Evolutionary conservation across 192 early-diverging fungal genomes (phyloP).

Genomic region (Entophlyctis helioformis): DNA sequence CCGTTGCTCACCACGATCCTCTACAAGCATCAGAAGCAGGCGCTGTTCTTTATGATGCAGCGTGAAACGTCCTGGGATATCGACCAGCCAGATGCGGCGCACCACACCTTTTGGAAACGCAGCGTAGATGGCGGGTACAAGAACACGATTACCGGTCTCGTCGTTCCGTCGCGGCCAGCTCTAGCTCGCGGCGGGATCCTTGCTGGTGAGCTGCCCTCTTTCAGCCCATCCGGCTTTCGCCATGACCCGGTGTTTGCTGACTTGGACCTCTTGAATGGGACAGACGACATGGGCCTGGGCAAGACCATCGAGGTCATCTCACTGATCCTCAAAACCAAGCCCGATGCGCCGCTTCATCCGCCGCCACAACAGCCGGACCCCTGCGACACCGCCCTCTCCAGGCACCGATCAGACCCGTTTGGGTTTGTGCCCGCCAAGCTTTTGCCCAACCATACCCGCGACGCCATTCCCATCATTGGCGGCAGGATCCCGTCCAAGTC

Average conservation of each 20-base stretch:
- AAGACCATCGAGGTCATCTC: constrained; percentile 41
- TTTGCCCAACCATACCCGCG: background rate
- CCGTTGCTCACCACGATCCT: constrained; percentile 32
- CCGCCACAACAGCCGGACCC: constrained; percentile 2
- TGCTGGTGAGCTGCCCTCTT: constrained; percentile 31
- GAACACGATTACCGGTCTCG: constrained; percentile 2
- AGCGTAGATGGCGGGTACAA: constrained; percentile 16
- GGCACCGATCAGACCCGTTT: constrained; percentile 7
- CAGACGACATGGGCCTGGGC: constrained; percentile 43
- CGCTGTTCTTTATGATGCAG: constrained; percentile 64
- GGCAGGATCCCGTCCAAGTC: constrained; percentile 16
- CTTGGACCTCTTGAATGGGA: no score
- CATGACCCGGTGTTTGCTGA: background rate
- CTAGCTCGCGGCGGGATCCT: constrained; percentile 49
- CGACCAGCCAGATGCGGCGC: constrained; percentile 26
- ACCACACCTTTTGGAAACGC: constrained; percentile 29
- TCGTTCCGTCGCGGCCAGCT: constrained; percentile 20
- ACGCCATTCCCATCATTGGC: background rate
- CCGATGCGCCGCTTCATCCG: constrained; percentile 1
- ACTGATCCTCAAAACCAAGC: constrained; percentile 16
- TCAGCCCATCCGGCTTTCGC: background rate
- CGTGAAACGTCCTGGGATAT: constrained; percentile 59
- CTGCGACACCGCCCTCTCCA: background rate
- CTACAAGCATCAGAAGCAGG: constrained; percentile 75
- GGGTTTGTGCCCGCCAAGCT: constrained; percentile 5